Base-by-base conservation (phyloP, 257 asterid genomes). In the Jacaranda copaia region DNA sequence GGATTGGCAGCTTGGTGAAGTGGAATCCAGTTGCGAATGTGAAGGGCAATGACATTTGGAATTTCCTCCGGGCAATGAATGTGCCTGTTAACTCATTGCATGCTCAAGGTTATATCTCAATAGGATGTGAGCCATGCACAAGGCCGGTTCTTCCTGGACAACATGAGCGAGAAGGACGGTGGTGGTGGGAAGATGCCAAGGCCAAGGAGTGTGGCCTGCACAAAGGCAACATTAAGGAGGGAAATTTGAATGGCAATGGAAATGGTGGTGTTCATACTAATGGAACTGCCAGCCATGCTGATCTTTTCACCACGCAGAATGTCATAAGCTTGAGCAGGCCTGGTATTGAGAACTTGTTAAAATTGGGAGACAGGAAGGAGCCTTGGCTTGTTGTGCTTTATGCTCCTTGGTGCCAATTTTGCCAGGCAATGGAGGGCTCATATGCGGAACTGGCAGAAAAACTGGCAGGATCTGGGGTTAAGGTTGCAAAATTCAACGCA, bases 361-460 rank as follows among this genome's bases (percentile, higher is more conserved):
- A 81, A 53, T 55, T 84, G 75, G 82, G 75, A 14, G 49, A 80
- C 55, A 74, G 87, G 85, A 80, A 60, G 58, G 88, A 87, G 79
- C 77, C 88, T 42, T 87, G 88, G 88, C 7, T 87, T 3, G 84
- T 87, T 1, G 88, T 87, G 78, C 61, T 84, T 20, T 87, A 87
- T 55, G 90, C 90, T 1, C 90, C 88, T 39, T 87, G 90, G 90
- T 87, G 88, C 79, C 84, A 18, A 8, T 90, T 90, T 83, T 90
- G 93, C 87, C 98, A 88, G 91, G 95, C 78, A 57, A 89, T 90
- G 98, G 98, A 90, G 78, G 89, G 76, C 38, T 88, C 97, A 4
- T 92, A 88, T 53, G 81, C 86, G 1, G 93, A 90, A 56, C 74
- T 90, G 84, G 93, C 91, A 0, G 87, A 82, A 81, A 88, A 81